Base-by-base conservation (phyloP, 768 basidiomycete species). In the Lentinula edodes region DNA sequence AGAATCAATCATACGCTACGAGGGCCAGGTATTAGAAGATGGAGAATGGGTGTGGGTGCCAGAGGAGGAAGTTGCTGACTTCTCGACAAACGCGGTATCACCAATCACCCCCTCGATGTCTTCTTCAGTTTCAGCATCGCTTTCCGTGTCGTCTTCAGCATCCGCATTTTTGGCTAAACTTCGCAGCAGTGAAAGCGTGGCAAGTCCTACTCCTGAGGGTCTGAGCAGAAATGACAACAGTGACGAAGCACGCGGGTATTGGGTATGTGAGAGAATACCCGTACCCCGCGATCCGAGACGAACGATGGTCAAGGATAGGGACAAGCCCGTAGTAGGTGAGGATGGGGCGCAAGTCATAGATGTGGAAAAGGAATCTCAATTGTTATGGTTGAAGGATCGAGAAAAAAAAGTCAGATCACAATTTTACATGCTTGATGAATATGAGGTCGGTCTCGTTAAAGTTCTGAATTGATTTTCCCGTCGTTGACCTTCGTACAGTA, bases 11-110 rank as follows among this genome's bases (percentile, higher is more conserved):
- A 66, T 74, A 3, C 69, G 89, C 45, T 83, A 76, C 60, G 81
- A 81, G 42, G 89, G 89, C 0, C 80, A 85, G 63, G 78, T 80
- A 6, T 68, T 84, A 52, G 75, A 77, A 3, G 75, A 74, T 1
- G 82, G 65, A 5, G 66, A 65, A 35, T 32, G 66, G 66, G 38
- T 70, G 65, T 56, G 71, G 66, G 59, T 64, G 18, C 43, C 51
- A 35, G 39, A 70, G 61, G 63, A 63, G 68, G 51, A 62, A 57
- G 28, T 53, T 62, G 52, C 13, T 18, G 45, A 34, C 5, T 0
- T 10, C 0, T 32, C 62, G 16, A 57, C 58, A 7, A 58, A 65
- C n/a, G 70, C 65, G 3, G 68, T 60, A 60, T 70, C 68, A n/a
- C 63, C 61, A 34, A 63, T 63, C 8, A 32, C 58, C 10, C 52